Evolutionary conservation across 1,284 basidiomycete species (phyloP).

Genomic region (Ganoderma lingzhi): DNA sequence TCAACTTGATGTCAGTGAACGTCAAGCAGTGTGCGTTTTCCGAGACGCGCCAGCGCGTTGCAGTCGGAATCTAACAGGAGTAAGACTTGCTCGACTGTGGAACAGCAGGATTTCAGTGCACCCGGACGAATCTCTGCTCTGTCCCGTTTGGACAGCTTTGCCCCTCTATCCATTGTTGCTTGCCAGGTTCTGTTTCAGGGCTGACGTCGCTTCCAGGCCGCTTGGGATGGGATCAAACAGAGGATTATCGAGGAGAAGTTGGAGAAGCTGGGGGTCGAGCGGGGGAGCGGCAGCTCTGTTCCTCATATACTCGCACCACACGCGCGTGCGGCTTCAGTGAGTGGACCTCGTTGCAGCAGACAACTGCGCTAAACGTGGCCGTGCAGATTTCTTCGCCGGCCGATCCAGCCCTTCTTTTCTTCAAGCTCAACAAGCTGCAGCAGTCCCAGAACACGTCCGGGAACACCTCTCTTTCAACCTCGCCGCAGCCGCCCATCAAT

Average conservation of each 20-base stretch:
- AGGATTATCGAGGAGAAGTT: slow-evolving; percentile 80
- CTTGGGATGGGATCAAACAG: slow-evolving; percentile 77
- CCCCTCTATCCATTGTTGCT: neutral
- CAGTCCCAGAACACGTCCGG: slow-evolving; percentile 68
- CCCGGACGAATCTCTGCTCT: neutral
- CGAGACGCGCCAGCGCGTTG: neutral
- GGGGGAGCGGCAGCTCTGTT: slow-evolving; percentile 61
- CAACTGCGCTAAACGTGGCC: slow-evolving; percentile 15
- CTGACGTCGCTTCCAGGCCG: slow-evolving; percentile 49
- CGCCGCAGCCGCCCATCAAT: slow-evolving; percentile 65
- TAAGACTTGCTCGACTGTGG: neutral
- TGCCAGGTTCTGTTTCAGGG: neutral
- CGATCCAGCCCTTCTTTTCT: slow-evolving; percentile 78
- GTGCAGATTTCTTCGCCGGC: slow-evolving; percentile 85
- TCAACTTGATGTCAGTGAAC: neutral
- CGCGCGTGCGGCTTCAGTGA: slow-evolving; percentile 79
- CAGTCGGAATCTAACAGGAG: neutral
- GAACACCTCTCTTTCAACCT: slow-evolving; percentile 62
- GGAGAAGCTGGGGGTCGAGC: slow-evolving; percentile 78
- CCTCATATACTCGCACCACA: slow-evolving; percentile 75
- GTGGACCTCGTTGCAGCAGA: slow-evolving; percentile 40
- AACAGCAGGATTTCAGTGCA: neutral
- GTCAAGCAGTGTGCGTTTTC: neutral
- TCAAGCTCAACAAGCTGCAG: slow-evolving; percentile 84
- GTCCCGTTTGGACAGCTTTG: neutral